These are phyloP conservation scores for Scenedesmus sp. DNA, from an alignment of 163 green algal species.

Conservation along the genomic window DNA sequence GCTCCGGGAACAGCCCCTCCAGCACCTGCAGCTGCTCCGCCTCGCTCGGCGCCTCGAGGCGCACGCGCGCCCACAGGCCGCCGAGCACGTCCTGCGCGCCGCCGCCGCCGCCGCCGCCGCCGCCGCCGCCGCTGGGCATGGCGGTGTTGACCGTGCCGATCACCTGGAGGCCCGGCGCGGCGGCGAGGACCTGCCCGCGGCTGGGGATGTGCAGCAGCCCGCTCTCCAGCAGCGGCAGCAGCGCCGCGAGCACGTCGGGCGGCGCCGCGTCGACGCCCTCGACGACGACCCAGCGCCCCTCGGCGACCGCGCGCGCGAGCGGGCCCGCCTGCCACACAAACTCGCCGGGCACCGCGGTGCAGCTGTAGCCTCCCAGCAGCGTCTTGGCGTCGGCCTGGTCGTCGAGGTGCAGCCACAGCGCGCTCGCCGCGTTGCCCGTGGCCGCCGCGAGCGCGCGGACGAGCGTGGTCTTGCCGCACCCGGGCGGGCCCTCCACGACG, in stretches of 20 bases:
- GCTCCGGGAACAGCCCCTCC: conserved; percentile 61
- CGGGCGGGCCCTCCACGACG: conserved; percentile 90
- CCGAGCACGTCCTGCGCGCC: conserved; percentile 78
- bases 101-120: conserved; percentile 13
- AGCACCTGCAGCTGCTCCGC: conserved; percentile 86
- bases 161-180: conserved; percentile 89
- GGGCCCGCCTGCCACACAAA: conserved; percentile 96
- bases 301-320: conserved; percentile 87
- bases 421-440: conserved; percentile 73
- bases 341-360: conserved; percentile 88
- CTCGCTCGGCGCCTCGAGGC: conserved; percentile 62
- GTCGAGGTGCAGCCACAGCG: conserved; percentile 93
- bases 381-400: conserved; percentile 96
- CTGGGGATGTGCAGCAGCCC: conserved; percentile 85
- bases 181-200: conserved; percentile 78
- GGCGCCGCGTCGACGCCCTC: conserved; percentile 96
- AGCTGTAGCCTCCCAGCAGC: conserved; percentile 95
- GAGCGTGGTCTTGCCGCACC: conserved; percentile 88
- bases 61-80: conserved; percentile 78
- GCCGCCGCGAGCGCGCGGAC: conserved; percentile 77
- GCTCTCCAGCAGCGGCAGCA: conserved; percentile 90
- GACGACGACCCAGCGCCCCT: conserved; percentile 94
- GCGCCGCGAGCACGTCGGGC: conserved; percentile 87
- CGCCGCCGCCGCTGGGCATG: conserved; percentile 18
- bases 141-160: conserved; percentile 88